Evolutionary conservation across 2,329 filamentous ascomycete species (phyloP).

Genomic region (Colletotrichum navitas): DNA sequence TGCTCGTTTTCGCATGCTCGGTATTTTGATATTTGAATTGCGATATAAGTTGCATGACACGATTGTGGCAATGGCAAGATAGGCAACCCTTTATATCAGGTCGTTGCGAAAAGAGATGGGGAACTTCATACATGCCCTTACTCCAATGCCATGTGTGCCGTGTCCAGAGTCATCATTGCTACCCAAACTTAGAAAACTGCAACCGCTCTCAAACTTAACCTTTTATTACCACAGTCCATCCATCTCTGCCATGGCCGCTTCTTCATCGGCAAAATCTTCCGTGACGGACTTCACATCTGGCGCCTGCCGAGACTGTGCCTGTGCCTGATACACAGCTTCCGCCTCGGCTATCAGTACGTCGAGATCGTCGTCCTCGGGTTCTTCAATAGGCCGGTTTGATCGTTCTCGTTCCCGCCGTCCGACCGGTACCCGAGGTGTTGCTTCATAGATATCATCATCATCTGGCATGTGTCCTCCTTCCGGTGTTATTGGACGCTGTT

Average conservation of each 20-base stretch:
- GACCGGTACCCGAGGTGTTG: constrained; percentile 57
- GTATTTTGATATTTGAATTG: not conserved
- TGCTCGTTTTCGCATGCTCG: not conserved
- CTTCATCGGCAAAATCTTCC: constrained; percentile 70
- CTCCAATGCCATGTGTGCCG: not conserved
- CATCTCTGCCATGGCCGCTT: constrained; percentile 77
- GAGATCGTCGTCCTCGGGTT: constrained; percentile 54
- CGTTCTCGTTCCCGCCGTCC: not conserved
- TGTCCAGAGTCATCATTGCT: not conserved
- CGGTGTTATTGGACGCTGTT: constrained; percentile 49
- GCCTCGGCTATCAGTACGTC: constrained; percentile 58
- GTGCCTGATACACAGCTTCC: constrained; percentile 47
- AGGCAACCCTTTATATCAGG: not conserved
- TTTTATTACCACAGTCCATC: constrained; percentile 62
- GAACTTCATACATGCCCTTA: not conserved
- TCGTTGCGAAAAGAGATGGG: too few relatives aligned
- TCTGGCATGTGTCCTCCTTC: constrained; percentile 54
- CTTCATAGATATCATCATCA: constrained; percentile 68
- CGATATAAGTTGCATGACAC: too few relatives aligned
- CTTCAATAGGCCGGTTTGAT: constrained; percentile 42
- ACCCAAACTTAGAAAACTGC: not conserved
- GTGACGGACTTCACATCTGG: constrained; percentile 35
- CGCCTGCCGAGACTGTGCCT: constrained; percentile 37
- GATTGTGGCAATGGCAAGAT: not conserved
- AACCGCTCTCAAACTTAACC: not conserved